phyloP scores from a whole-genome alignment of 305 asterid genomes.

The Caryopteris hybrid region DNA sequence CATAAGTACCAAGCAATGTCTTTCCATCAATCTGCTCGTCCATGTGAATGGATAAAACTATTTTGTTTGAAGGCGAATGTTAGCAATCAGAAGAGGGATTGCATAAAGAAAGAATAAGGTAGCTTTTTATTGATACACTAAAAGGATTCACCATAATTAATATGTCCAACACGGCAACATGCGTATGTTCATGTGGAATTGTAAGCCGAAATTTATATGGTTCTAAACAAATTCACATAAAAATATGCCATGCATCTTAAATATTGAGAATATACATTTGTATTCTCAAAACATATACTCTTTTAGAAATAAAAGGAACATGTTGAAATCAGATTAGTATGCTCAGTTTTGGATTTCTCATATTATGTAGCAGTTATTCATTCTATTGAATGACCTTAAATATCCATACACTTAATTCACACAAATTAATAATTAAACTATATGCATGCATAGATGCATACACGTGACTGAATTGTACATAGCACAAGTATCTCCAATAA shows the following conservation, averaged over 20 bases:
- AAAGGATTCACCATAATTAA: slow-evolving; percentile 8
- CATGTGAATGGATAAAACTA: slow-evolving; percentile 88
- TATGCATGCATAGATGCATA: not conserved
- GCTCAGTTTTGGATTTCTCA: not conserved
- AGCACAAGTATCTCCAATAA: not conserved
- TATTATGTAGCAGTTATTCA: not conserved
- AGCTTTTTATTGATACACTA: slow-evolving; percentile 4
- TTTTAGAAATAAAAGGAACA: not conserved
- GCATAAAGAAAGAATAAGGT: not conserved
- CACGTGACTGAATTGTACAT: not conserved
- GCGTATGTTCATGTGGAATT: not conserved
- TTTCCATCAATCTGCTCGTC: slow-evolving; percentile 98
- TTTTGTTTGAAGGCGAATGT: slow-evolving; percentile 13
- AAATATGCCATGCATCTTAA: not conserved
- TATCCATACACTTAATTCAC: not conserved
- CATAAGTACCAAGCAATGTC: slow-evolving; percentile 86
- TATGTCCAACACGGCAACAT: not conserved
- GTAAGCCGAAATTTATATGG: not conserved
- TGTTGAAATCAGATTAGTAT: not conserved
- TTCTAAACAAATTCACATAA: not conserved
- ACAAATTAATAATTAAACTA: not conserved
- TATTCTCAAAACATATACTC: not conserved
- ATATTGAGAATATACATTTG: not conserved
- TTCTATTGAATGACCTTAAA: not conserved
- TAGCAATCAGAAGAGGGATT: slow-evolving; percentile 10